These are phyloP conservation scores for Colletotrichum tabaci DNA, from an alignment of 2,329 filamentous ascomycete species.

Conservation along the genomic window DNA sequence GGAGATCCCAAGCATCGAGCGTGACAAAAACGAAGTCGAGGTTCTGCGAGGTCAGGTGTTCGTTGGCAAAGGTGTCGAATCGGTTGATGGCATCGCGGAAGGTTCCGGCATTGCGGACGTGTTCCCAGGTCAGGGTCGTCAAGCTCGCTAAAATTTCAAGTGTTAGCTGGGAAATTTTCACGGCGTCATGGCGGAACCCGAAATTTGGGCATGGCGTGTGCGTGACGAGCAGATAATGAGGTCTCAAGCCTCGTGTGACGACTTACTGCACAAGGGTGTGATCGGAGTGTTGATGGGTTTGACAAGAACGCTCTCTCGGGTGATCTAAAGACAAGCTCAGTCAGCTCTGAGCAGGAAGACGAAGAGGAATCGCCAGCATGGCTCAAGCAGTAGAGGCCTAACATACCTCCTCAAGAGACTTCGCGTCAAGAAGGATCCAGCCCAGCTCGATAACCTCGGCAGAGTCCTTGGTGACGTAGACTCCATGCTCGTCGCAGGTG, in stretches of 20 bases:
- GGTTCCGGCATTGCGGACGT: slow-evolving; percentile 96
- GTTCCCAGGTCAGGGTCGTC: slow-evolving; percentile 98
- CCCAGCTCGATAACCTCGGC: slow-evolving; percentile 99
- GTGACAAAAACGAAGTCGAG: slow-evolving; percentile 99
- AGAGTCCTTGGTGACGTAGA: slow-evolving; percentile 99
- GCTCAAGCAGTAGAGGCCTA: slow-evolving; percentile 33
- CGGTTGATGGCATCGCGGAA: slow-evolving; percentile 97
- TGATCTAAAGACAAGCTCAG: slow-evolving; percentile 72
- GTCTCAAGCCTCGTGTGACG: slow-evolving; percentile 43
- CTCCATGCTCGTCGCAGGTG: slow-evolving; percentile 98
- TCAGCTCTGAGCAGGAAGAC: slow-evolving; percentile 42
- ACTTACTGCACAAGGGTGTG: slow-evolving; percentile 98
- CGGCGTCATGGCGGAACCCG: not conserved
- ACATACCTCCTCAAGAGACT: slow-evolving; percentile 91
- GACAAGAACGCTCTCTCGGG: slow-evolving; percentile 95
- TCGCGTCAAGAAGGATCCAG: slow-evolving; percentile 95
- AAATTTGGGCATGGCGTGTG: slow-evolving; percentile 37
- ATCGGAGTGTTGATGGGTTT: slow-evolving; percentile 99
- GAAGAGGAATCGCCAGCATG: slow-evolving; percentile 8
- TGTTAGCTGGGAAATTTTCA: slow-evolving; percentile 48
- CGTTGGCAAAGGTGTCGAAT: slow-evolving; percentile 93
- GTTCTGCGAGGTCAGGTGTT: slow-evolving; percentile 91
- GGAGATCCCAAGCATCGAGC: slow-evolving; percentile 97
- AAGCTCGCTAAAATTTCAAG: slow-evolving; percentile 79
- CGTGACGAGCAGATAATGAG: slow-evolving; percentile 31